Base-by-base conservation (phyloP, 345 rosid genomes). In the Populus ilicifolia region DNA sequence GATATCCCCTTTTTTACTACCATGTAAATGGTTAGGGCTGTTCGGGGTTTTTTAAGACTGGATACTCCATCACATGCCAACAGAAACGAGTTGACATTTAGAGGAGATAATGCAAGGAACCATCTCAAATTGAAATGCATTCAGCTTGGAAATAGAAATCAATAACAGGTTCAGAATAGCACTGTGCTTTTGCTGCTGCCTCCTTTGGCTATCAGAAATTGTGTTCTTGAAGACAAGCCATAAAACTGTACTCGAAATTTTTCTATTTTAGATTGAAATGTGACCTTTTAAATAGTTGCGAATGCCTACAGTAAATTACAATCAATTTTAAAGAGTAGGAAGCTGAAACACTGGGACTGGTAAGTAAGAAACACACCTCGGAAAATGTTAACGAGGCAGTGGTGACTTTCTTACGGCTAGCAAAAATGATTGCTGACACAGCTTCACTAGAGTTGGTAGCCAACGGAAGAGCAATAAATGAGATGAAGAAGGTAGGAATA, bases 401-500 rank as follows among this genome's bases (percentile, higher is more conserved):
- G 81, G 88, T 94, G 67, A 79, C 78, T 86, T 87, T 89, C 79
- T 93, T 96, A 25, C 97, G 95, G 68, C 85, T 87, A n/a, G 99
- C 88, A 38, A 94, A 92, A 68, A 91, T 92, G 74, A 96, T 94
- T 59, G 98, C 95, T 33, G 99, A 92, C 35, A 94, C 97, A 1
- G 98, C 89, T 91, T 96, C 98, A 72, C 99, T 90, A 25, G 98
- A 90, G 82, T 92, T 93, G 77, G 98, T 96, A 70, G 98, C 99
- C 79, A 94, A 81, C 59, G 99, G 99, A 80, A 96, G 88, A 41
- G 84, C 97, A 35, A 96, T 89, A 73, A 93, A 96, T 11, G 99
- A 96, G 83, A 93, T 93, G 86, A 96, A 96, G 88, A 96, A 96
- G 74, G 98, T 81, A 18, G 99, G 97, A 78, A 96, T 93, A 70